Conservation (phyloP, 352 stramenopile genomes). For the Phytophthora sp. region DNA sequence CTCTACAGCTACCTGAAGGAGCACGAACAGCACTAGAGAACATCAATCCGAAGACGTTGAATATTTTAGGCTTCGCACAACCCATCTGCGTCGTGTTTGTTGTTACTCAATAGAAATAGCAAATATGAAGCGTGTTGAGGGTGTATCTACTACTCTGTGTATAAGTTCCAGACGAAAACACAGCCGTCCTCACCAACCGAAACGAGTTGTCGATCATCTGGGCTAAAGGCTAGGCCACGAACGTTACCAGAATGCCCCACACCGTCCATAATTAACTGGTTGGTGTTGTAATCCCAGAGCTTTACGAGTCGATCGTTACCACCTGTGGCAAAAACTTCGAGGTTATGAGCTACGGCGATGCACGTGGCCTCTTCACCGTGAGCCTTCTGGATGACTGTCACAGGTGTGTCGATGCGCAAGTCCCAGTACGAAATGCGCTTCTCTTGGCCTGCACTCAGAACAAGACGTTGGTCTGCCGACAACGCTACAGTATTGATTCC, state of each 20-base stretch:
- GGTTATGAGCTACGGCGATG: constrained; percentile 85
- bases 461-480: constrained; percentile 84
- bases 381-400: constrained; percentile 78
- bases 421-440: constrained; percentile 95
- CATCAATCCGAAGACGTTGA: background rate
- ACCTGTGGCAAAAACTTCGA: constrained; percentile 88
- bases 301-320: constrained; percentile 89
- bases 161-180: constrained; percentile 94
- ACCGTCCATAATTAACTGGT: constrained; percentile 71
- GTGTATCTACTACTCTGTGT: constrained; percentile 45
- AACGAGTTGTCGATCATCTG: constrained; percentile 92
- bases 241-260: constrained; percentile 84
- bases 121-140: constrained; percentile 25
- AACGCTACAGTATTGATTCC: constrained; percentile 93
- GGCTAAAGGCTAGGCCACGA: constrained; percentile 81
- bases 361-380: constrained; percentile 89
- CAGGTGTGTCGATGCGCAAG: constrained; percentile 81
- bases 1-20: constrained; percentile 88
- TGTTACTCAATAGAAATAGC: constrained; percentile 32
- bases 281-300: constrained; percentile 81
- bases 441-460: constrained; percentile 93
- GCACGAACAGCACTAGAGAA: constrained; percentile 53
- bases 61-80: background rate
- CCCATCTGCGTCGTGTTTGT: constrained; percentile 11
- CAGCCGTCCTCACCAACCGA: constrained; percentile 91